Evolutionary conservation across 352 stramenopile species (phyloP), one percentile per base, ranked within the genome.

Genomic region (Globisporangium ultimum): DNA sequence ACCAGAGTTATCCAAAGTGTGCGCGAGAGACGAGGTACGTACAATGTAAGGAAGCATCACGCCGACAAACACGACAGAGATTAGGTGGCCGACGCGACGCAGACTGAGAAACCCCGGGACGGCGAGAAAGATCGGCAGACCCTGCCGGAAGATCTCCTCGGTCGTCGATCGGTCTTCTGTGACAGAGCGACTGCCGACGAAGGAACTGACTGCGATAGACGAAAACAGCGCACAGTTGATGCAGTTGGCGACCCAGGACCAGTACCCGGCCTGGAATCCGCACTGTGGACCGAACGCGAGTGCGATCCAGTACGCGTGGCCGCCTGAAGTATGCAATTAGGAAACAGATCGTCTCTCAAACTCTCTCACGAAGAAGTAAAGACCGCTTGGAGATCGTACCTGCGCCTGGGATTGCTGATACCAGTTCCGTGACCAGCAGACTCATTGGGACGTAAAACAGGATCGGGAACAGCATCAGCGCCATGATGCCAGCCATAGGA

Each of bases 231-330:
- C 78, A 48, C 76, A 88, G 62, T 89, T 74, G 67, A 94, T 71
- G 53, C 80, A 88, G 53, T 89, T 91, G 21, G 80, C 76, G 40
- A 93, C 68, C 85, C 85, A 95, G 10, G 71, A 84, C 84, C 86
- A 95, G 67, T 91, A 95, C 8, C 81, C 82, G 1, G 82, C 78
- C 42, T 90, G 84, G 42, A 95, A 87, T 2, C 84, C 86, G 70
- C 72, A 87, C 18, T 63, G 72, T 3, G 78, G 78, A 1, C 83
- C 83, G 34, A 92, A 90, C 17, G 80, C 80, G 32, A 83, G 57
- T 10, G 73, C 74, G 28, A 88, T 70, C 83, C 83, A 92, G 57
- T 88, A 88, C 36, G 78, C 78, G 38, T 88, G 71, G 42, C 78
- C 76, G 15, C 74, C 78, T 6, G 60, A 61, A 21, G 12, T 15